Evolutionary conservation across 345 rosid genomes (phyloP).

Genomic region (Bruguiera parviflora): DNA sequence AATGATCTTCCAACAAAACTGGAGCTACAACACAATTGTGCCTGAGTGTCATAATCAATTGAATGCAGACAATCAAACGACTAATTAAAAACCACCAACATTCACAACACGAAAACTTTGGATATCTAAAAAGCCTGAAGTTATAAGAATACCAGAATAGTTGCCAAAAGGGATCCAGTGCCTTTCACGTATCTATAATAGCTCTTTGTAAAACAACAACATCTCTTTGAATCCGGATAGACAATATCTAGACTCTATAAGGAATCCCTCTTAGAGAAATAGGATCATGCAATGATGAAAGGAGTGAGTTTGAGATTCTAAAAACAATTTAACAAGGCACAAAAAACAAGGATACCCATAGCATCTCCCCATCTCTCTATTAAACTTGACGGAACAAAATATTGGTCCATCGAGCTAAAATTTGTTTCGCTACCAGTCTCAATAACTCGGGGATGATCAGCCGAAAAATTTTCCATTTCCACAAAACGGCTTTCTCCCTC

Average conservation of each 20-base stretch:
- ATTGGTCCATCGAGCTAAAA: slow-evolving; percentile 36
- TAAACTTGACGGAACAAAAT: slow-evolving; percentile 62
- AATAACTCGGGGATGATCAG: slow-evolving; percentile 27
- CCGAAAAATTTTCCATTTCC: slow-evolving; percentile 17
- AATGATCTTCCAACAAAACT: too few relatives aligned
- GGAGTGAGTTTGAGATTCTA: slow-evolving; percentile 4
- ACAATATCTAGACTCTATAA: slow-evolving; percentile 55
- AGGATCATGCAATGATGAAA: not conserved
- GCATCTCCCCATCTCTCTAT: slow-evolving; percentile 96
- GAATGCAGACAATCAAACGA: too few relatives aligned
- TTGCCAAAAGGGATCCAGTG: slow-evolving; percentile 90
- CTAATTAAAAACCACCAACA: too few relatives aligned
- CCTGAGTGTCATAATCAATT: not conserved
- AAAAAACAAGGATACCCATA: slow-evolving; percentile 72
- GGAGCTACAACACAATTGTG: not conserved
- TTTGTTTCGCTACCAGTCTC: slow-evolving; percentile 34
- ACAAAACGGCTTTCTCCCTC: slow-evolving; percentile 24
- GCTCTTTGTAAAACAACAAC: slow-evolving; percentile 97
- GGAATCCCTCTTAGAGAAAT: slow-evolving; percentile 10
- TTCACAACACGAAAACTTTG: not conserved
- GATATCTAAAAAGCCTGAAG: not conserved
- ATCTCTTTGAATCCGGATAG: slow-evolving; percentile 84
- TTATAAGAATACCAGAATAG: slow-evolving; percentile 49
- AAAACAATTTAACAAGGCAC: slow-evolving; percentile 14
- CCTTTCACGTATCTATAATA: slow-evolving; percentile 92